A percentile compares a stretch with the other conserved stretches of the same genome.
Evolutionary conservation across 805 yeast species (phyloP).

Genomic region (Kurtzmaniella fragi): DNA sequence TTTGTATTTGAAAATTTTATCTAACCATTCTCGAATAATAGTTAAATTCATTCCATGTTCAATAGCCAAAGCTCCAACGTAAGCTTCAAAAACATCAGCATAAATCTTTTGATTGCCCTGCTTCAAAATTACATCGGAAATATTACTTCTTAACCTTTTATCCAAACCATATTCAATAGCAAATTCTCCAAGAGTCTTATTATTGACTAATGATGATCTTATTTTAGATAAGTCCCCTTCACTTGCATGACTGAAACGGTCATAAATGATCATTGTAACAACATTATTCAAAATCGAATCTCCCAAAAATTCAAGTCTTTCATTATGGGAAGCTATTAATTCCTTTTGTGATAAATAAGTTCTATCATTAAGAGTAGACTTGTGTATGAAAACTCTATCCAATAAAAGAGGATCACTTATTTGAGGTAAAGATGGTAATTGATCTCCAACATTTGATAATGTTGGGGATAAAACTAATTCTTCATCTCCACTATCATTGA

Average conservation of each 20-base stretch:
- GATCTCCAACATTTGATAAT: conserved; percentile 1
- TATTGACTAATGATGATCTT: conserved; percentile 68
- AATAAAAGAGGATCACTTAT: conserved; percentile 55
- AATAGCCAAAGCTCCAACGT: conserved; percentile 74
- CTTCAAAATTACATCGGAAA: conserved; percentile 39
- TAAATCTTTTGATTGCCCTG: conserved; percentile 62
- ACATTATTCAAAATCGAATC: conserved; percentile 76
- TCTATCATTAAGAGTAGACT: conserved; percentile 61
- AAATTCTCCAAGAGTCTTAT: conserved; percentile 67
- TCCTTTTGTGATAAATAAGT: conserved; percentile 54
- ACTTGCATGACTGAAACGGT: conserved; percentile 58
- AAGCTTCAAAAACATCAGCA: conserved; percentile 94
- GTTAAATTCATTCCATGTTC: conserved; percentile 48
- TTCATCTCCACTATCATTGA: conserved; percentile 17
- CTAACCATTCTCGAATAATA: conserved; percentile 54
- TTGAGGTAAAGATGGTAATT: conserved; percentile 64
- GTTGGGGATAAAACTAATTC: conserved; percentile 12
- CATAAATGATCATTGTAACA: conserved; percentile 65
- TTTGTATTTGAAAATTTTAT: conserved; percentile 45
- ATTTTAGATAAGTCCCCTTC: conserved; percentile 79
- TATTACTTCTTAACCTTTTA: conserved; percentile 46
- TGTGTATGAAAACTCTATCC: conserved; percentile 76
- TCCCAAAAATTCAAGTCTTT: conserved; percentile 85
- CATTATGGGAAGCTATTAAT: conserved; percentile 64
- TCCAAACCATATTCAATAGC: conserved; percentile 65